Evolutionary conservation across 1,284 basidiomycete species (phyloP), one percentile per base, ranked within the genome.

Genomic region (Trichosporon inkin): DNA sequence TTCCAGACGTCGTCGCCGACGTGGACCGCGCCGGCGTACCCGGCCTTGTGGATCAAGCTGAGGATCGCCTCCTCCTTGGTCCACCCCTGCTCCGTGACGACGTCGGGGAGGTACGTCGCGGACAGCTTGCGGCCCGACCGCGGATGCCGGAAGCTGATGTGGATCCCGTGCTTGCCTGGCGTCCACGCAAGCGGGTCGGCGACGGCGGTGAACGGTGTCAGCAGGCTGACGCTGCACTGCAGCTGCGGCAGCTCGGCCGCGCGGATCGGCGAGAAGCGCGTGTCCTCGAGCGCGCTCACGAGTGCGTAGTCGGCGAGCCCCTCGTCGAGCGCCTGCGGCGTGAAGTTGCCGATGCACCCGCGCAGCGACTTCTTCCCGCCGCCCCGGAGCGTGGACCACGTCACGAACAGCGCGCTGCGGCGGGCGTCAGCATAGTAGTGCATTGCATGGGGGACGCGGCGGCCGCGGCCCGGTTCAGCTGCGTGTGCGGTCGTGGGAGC

Each of bases 281-380:
- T 70, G 64, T 83, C 82, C 56, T 82, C 75, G 53, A 82, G 72
- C 0, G 81, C 82, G 24, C 81, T 80, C 57, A 89, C 86, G 65
- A 92, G 82, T 35, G 95, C 93, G 74, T 97, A 99, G 68, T 97
- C 90, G 53, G 84, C 83, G 58, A 99, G 76, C 10, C 92, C 93
- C 28, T 88, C 82, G 41, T 82, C 84, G 22, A 98, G 81, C 7
- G 86, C 81, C 73, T 88, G 83, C 2, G 91, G 83, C 49, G 88
- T 86, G 73, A 99, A 99, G 73, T 86, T 94, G 69, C 95, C 95
- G 68, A 99, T 98, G 79, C 95, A 99, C 22, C 95, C 95, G 62
- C 95, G 82, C 62, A 99, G 81, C 52, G 85, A 81, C 22, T 84
- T 78, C 62, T 61, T 62, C 32, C 68, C 62, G 0, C 61, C 24